Evolutionary conservation across 306 rosid genomes (phyloP), one percentile per base, ranked within the genome.

Genomic region (Fragaria nilgerrensis): DNA sequence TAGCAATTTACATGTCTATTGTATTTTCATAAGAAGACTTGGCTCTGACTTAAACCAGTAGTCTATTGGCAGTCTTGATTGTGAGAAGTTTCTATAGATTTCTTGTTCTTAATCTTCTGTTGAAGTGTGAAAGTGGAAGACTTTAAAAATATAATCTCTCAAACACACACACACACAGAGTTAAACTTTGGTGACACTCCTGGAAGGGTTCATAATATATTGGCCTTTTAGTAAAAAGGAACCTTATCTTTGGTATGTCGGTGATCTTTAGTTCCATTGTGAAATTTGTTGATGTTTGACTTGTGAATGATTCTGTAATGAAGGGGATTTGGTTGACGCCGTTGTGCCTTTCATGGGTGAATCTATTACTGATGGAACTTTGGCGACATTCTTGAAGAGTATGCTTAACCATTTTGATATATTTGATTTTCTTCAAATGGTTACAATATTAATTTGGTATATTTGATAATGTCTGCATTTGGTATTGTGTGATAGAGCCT

Each of bases 311-410:
- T 39, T 82, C 23, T 85, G 84, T 80, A 75, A 65, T 80, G 74
- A 68, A 92, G 97, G 88, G 44, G 95, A 90, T 80, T 78, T 72
- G 62, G 77, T 92, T 83, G 96, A 92, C 34, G 96, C 89, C 45
- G 87, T 92, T 34, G 96, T 92, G 80, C 97, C 97, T 78, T 86
- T 88, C 2, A 73, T 92, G 85, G 97, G 93, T 66, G 97, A 92
- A 81, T 92, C 97, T 77, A 90, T 92, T 52, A 74, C 91, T 61
- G 95, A 92, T 78, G 97, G 97, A 75, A 88, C 87, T 37, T 85
- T 92, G 67, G 97, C 96, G 8, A 90, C 75, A 37, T 88, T 92
- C 70, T 85, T 92, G 84, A 92, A 92, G 88, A 90, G 93, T 92
- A 92, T 65, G 90, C 66, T 77, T 34, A 37, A 68, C 64, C 10